These are phyloP conservation scores for Pichia cabralensis DNA, from an alignment of 805 yeast species.

Conservation along the genomic window DNA sequence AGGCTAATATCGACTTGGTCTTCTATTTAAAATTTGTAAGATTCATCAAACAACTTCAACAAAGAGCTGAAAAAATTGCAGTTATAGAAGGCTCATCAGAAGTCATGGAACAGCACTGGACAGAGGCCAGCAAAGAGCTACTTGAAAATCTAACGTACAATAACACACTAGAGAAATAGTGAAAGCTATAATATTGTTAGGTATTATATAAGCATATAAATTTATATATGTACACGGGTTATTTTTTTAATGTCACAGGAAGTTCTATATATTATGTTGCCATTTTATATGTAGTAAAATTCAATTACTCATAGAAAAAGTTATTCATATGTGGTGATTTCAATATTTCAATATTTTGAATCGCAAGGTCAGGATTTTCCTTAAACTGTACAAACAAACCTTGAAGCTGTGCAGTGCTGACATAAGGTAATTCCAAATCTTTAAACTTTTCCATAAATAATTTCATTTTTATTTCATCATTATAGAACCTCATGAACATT, in stretches of 20 bases:
- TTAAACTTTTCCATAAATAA: slow-evolving; percentile 36
- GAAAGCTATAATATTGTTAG: no score
- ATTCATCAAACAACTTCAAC: slow-evolving; percentile 32
- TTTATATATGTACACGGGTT: no score
- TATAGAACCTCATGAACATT: slow-evolving; percentile 87
- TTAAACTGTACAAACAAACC: slow-evolving; percentile 92
- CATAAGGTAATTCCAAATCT: slow-evolving; percentile 38
- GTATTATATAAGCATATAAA: no score
- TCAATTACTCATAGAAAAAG: slow-evolving; percentile 22
- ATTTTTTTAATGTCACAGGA: no score
- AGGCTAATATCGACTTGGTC: slow-evolving; percentile 22
- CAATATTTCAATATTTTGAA: slow-evolving; percentile 48
- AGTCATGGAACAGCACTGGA: slow-evolving; percentile 32
- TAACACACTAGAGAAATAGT: slow-evolving; percentile 2
- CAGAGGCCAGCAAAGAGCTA: slow-evolving; percentile 19
- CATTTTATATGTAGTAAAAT: no score
- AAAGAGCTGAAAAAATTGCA: slow-evolving; percentile 31
- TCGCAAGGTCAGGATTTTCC: slow-evolving; percentile 67
- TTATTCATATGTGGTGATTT: slow-evolving; percentile 26
- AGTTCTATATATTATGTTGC: no score
- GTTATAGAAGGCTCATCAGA: slow-evolving; percentile 32
- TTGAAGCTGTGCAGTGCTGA: slow-evolving; percentile 91
- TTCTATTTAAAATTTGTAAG: slow-evolving; percentile 38
- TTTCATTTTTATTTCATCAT: slow-evolving; percentile 47
- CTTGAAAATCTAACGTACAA: slow-evolving; percentile 2